Evolutionary conservation across 768 basidiomycete genomes (phyloP), one percentile per base, ranked within the genome.

Genomic region (Gymnopilus junonius): DNA sequence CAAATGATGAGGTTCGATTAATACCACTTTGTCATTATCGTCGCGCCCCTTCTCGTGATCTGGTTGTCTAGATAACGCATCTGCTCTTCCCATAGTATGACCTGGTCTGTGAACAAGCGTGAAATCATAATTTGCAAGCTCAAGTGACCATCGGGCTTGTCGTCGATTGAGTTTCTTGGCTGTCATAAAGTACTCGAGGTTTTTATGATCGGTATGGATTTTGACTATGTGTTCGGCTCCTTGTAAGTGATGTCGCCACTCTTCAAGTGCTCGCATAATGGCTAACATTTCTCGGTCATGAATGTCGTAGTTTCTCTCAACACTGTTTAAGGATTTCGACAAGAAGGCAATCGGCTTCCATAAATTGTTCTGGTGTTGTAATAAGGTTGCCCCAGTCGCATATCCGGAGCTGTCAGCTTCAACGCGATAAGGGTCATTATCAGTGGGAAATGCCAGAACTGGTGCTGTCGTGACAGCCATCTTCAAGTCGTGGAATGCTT

Each of bases 251-350:
- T 76, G 74, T 23, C 66, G 27, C 73, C 72, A 74, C 34, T 70
- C 63, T 0, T 65, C 27, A 2, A 82, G 65, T 0, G 74, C 73
- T 34, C 70, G 21, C 15, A 85, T 74, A 27, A 85, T 81, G 6
- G 70, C 62, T 8, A 85, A 73, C 1, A 86, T 57, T 68, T 87
- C 85, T 61, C 77, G 79, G 67, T 87, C 75, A 58, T 80, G 73
- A 40, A 75, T 75, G 29, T 59, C 48, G 32, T 48, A 59, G 46
- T 59, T 59, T 12, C 35, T 21, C 21, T 59, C 46, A 21, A 50
- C 70, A 0, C 53, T 11, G 14, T 45, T 67, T 1, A 82, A 58
- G 7, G 69, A 66, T 8, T 73, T 70, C 0, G 78, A 83, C 6
- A 71, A 62, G 61, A 76, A 85, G 0, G 74, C 80, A 17, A 83